These are phyloP conservation scores for Glonium stellatum DNA, from an alignment of 495 filamentous ascomycete species.

Conservation along the genomic window DNA sequence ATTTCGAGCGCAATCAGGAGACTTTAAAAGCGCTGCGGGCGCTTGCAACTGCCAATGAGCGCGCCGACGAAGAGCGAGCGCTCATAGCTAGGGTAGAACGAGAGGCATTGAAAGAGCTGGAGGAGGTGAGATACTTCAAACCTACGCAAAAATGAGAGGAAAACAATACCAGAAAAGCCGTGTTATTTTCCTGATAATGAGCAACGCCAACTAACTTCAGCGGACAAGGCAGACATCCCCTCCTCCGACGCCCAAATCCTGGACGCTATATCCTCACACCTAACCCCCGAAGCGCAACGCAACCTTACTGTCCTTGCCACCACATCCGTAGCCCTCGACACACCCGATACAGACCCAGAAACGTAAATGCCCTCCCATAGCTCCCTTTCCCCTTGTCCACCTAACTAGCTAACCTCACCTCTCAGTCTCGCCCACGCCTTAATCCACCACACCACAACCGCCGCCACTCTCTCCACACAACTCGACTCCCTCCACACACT, in stretches of 20 bases:
- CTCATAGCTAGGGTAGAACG: conserved; percentile 54
- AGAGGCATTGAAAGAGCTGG: conserved; percentile 43
- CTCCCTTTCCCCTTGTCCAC: background rate
- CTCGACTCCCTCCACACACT: conserved; percentile 18
- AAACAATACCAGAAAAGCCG: background rate
- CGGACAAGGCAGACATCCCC: conserved; percentile 1
- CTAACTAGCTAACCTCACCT: background rate
- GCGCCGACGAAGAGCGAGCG: conserved; percentile 67
- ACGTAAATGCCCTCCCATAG: background rate
- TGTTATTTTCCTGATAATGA: background rate
- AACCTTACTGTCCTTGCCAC: conserved; percentile 18
- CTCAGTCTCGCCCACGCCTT: conserved; percentile 18
- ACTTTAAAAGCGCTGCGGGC: conserved; percentile 71
- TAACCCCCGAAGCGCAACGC: conserved; percentile 13
- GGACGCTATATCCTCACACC: conserved; percentile 5
- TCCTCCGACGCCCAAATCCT: conserved; percentile 14
- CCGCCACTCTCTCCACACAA: conserved; percentile 18
- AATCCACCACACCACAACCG: conserved; percentile 15
- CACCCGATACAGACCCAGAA: conserved; percentile 13
- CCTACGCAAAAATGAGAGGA: conserved; percentile 1
- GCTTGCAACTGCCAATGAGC: conserved; percentile 69
- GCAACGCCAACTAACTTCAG: background rate
- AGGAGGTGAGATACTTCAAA: conserved; percentile 23
- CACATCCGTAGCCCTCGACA: conserved; percentile 13
- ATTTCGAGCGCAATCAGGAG: conserved; percentile 78